Conservation (phyloP, 495 filamentous ascomycete species). For the Hyaloscypha finlandica region DNA sequence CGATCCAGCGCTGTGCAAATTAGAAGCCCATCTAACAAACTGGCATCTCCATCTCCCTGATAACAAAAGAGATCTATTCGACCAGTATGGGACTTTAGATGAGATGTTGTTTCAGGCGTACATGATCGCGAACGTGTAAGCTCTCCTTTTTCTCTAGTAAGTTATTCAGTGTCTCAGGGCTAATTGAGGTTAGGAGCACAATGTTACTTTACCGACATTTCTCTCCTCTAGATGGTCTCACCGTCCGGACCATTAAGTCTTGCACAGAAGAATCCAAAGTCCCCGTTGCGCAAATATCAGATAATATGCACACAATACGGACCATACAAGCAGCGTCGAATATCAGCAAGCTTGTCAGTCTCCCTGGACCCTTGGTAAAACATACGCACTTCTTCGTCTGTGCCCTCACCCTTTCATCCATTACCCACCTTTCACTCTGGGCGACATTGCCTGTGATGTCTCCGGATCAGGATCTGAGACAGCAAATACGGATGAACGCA, state of each 20-base stretch:
- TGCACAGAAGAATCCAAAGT: constrained; percentile 40
- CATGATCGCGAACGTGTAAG: constrained; percentile 72
- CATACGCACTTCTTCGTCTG: constrained; percentile 91
- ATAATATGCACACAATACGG: constrained; percentile 74
- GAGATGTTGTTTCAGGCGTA: constrained; percentile 92
- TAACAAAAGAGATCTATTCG: constrained; percentile 68
- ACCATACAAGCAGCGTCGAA: constrained; percentile 75
- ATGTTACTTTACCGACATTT: constrained; percentile 40
- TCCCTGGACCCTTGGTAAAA: constrained; percentile 67
- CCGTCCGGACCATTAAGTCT: constrained; percentile 67
- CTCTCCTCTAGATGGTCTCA: constrained; percentile 44
- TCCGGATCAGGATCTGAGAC: constrained; percentile 68
- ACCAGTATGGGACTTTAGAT: constrained; percentile 67
- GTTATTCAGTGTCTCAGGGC: neutral
- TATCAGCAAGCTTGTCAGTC: constrained; percentile 73
- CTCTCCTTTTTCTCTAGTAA: neutral
- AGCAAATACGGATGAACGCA: constrained; percentile 76
- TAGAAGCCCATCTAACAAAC: constrained; percentile 75
- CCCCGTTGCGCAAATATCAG: constrained; percentile 35
- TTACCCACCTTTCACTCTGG: constrained; percentile 62
- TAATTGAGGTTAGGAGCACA: constrained; percentile 37
- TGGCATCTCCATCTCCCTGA: constrained; percentile 79
- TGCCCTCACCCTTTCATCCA: constrained; percentile 67
- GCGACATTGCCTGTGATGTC: constrained; percentile 51
- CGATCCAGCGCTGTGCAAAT: constrained; percentile 48